Base-by-base conservation (phyloP, 805 yeast species). In the Naumovozyma dairenensis region DNA sequence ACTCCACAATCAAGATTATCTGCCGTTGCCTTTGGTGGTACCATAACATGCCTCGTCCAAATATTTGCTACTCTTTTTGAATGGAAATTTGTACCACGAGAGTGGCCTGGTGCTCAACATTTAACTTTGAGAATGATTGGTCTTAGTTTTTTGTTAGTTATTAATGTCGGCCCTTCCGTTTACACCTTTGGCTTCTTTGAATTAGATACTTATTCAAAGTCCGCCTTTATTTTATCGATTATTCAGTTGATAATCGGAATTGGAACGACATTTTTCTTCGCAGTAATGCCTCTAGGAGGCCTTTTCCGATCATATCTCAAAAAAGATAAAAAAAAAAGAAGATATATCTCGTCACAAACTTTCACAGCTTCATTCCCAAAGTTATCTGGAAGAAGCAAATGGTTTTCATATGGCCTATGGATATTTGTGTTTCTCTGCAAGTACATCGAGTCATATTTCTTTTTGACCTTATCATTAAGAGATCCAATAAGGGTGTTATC, bases 371-470 rank as follows among this genome's bases (percentile, higher is more conserved):
- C 76, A 6, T 70, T 80, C 36, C 71, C 72, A 35, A 47, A 55
- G 16, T 60, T 81, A 7, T 55, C 51, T 12, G 79, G 79, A 0
- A 66, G 73, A 26, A 72, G 74, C 34, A 60, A 60, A 29, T 59
- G 74, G 37, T 71, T 84, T 3, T 82, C 93, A 0, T 67, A 70
- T 50, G 77, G 80, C 0, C 57, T 83, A 37, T 80, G 93, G 86
- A 25, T 71, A 15, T 68, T 73, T 1, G 79, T 83, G 0, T 80
- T 81, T 43, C 42, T 66, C 6, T 75, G 82, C 3, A 83, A 83
- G 49, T 74, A 77, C 43, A 51, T 73, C 16, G 94, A 83, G 52
- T 82, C 93, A 0, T 83, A 83, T 53, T 80, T 80, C 55, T 83
- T 80, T 45, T 59, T 83, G 42, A 77, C 87, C 0, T 59, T 80